Percentiles rank a stretch among this genome's conserved stretches.
Evolutionary conservation across 164 flowering plant genomes (phyloP).

Genomic region (Aristolochia fimbriata): DNA sequence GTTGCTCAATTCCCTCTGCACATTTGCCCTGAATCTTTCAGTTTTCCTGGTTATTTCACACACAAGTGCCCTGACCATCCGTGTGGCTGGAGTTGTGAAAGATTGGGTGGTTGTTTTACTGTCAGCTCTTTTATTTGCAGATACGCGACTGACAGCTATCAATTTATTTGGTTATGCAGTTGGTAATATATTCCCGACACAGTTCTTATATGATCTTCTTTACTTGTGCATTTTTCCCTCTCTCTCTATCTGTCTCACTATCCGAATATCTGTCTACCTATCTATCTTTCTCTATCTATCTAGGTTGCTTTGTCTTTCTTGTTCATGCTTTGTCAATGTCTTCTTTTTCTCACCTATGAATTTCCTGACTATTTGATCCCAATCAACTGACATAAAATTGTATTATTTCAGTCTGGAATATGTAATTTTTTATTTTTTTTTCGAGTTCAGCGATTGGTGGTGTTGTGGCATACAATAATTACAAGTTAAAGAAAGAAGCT

Average conservation of each 20-base stretch:
- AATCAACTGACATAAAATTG: too few species aligned
- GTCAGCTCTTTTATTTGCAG: constrained; percentile 88
- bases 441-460: constrained; percentile 72
- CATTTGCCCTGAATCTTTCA: constrained; percentile 96
- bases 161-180: constrained; percentile 86
- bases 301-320: too few species aligned
- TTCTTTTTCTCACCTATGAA: too few species aligned
- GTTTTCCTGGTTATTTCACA: constrained; percentile 94
- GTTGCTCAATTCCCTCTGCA: constrained; percentile 77
- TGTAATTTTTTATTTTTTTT: neutral
- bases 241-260: neutral
- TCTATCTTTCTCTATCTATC: neutral
- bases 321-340: too few species aligned
- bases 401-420: too few species aligned
- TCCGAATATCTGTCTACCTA: too few species aligned
- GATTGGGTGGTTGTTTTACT: constrained; percentile 96
- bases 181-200: constrained; percentile 33
- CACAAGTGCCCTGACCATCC: constrained; percentile 96
- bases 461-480: constrained; percentile 89
- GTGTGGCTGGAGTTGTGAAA: constrained; percentile 99
- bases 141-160: constrained; percentile 78
- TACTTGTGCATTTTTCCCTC: neutral
- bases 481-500: constrained; percentile 80
- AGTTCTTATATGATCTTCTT: neutral
- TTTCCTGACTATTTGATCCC: too few species aligned